phyloP scores from a whole-genome alignment of 805 yeast genomes.

The Metschnikowia orientalis region DNA sequence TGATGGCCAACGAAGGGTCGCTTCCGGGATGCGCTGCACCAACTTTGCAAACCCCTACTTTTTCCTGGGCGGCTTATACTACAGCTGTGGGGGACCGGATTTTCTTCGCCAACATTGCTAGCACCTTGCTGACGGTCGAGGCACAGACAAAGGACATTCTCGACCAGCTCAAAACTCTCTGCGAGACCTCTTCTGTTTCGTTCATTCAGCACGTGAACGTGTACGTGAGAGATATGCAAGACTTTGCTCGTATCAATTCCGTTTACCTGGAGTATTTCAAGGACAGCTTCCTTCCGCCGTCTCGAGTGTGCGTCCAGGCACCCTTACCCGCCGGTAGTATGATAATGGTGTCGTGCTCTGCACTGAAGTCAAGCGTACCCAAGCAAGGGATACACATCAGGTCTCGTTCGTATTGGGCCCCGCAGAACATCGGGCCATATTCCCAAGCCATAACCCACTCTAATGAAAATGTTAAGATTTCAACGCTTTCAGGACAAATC shows the following conservation, averaged over 20 bases:
- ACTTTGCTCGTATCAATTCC: constrained; percentile 58
- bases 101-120: constrained; percentile 29
- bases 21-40: background rate
- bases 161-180: constrained; percentile 28
- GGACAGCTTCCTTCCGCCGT: constrained; percentile 68
- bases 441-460: constrained; percentile 71
- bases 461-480: constrained; percentile 37
- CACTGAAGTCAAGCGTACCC: constrained; percentile 22
- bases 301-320: constrained; percentile 80
- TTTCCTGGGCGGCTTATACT: constrained; percentile 1
- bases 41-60: background rate
- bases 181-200: too few relatives aligned
- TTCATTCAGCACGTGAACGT: constrained; percentile 59
- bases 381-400: constrained; percentile 84
- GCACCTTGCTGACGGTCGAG: constrained; percentile 15
- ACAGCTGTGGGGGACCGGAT: constrained; percentile 13
- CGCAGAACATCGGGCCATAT: constrained; percentile 96
- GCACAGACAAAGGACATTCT: constrained; percentile 51
- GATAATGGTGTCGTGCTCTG: constrained; percentile 60
- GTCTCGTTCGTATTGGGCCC: constrained; percentile 96
- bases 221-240: constrained; percentile 57
- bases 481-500: constrained; percentile 83
- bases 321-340: constrained; percentile 32
- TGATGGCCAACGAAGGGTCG: background rate
- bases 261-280: constrained; percentile 56